phyloP scores from a whole-genome alignment of 2,329 filamentous ascomycete genomes.

The Anthostomella pinea region DNA sequence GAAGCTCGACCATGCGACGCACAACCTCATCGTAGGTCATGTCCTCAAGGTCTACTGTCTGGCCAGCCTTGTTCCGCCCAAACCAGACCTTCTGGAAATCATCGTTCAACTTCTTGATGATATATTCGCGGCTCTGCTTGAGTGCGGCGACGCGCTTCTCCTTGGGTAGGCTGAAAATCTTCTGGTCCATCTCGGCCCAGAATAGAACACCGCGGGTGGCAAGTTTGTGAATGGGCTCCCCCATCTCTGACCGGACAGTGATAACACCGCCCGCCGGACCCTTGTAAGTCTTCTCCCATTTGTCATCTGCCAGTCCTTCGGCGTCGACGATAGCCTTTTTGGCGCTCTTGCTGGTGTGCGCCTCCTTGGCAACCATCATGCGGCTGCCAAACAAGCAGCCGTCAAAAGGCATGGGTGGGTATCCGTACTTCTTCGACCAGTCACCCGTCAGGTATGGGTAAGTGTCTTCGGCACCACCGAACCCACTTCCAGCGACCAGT shows the following conservation, averaged over 20 bases:
- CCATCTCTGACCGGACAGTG: conserved; percentile 98
- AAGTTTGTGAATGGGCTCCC: conserved; percentile 97
- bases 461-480: conserved; percentile 84
- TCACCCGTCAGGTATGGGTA: conserved; percentile 88
- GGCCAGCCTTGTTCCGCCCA: conserved; percentile 74
- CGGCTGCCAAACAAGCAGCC: conserved; percentile 87
- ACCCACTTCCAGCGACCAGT: conserved; percentile 85
- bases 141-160: conserved; percentile 86
- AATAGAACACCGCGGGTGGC: conserved; percentile 93
- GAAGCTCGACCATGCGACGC: conserved; percentile 80
- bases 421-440: conserved; percentile 85
- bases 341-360: conserved; percentile 79
- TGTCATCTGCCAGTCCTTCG: conserved; percentile 72
- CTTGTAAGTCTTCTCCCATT: conserved; percentile 95
- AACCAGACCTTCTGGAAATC: conserved; percentile 99
- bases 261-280: conserved; percentile 89
- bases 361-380: conserved; percentile 94
- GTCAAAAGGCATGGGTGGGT: conserved; percentile 91
- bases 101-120: conserved; percentile 93
- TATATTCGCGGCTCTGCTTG: conserved; percentile 83
- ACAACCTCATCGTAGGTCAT: conserved; percentile 94
- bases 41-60: conserved; percentile 84
- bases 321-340: conserved; percentile 90
- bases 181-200: conserved; percentile 99
- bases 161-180: conserved; percentile 95